A percentile compares a stretch with the other conserved stretches of the same genome.
Conservation (phyloP, 2,329 filamentous ascomycete species). For the Microsporum ferrugineum region DNA sequence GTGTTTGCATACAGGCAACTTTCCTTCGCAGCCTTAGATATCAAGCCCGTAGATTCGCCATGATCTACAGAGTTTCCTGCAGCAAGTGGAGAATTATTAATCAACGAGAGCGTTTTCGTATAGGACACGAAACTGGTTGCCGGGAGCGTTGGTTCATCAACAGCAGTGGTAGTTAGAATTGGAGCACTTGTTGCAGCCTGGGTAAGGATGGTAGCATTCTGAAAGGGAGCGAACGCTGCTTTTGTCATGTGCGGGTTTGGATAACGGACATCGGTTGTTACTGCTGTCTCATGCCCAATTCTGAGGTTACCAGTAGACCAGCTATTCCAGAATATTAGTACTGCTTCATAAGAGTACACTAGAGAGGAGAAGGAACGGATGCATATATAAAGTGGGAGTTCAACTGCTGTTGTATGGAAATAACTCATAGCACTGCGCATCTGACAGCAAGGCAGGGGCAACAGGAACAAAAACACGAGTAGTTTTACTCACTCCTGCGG, state of each 20-base stretch:
- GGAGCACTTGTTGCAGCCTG: neutral
- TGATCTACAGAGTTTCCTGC: neutral
- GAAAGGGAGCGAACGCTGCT: neutral
- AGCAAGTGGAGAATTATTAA: neutral
- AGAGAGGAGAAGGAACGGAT: too few relatives aligned
- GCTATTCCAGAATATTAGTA: neutral
- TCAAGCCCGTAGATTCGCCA: neutral
- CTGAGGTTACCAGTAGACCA: neutral
- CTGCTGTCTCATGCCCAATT: neutral
- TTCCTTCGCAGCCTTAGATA: neutral
- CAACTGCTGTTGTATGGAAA: neutral
- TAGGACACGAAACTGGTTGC: neutral
- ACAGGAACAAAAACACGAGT: neutral
- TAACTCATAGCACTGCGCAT: neutral
- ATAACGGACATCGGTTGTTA: neutral
- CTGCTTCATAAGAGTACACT: neutral
- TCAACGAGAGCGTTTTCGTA: neutral
- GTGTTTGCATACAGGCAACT: neutral
- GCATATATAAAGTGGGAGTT: neutral
- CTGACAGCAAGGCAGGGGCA: neutral
- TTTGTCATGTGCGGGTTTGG: neutral
- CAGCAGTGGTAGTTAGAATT: neutral
- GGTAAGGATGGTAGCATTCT: neutral
- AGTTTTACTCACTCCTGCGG: constrained; percentile 1
- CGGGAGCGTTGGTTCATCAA: neutral